Evolutionary conservation across 2,329 filamentous ascomycete species (phyloP).

Genomic region (Trichoderma pleuroti): DNA sequence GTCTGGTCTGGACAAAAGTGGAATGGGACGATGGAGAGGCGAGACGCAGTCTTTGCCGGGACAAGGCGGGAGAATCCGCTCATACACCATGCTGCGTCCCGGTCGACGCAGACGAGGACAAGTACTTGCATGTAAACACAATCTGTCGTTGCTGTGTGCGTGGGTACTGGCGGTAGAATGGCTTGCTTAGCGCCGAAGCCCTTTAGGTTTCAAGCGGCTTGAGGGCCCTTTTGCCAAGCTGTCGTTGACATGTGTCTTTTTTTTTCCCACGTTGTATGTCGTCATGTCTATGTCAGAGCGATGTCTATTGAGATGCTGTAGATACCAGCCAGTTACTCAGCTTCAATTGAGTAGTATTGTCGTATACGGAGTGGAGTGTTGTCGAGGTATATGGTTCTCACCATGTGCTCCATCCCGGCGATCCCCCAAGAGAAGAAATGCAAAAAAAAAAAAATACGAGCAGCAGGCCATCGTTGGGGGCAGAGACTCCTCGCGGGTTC

Average conservation of each 20-base stretch:
- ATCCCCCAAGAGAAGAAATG: neutral
- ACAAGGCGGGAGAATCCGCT: neutral
- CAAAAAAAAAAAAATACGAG: neutral
- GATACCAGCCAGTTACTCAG: neutral
- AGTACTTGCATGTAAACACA: neutral
- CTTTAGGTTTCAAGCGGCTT: neutral
- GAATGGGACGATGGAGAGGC: neutral
- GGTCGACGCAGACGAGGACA: neutral
- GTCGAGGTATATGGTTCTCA: neutral
- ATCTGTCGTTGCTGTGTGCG: neutral
- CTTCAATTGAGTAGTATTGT: neutral
- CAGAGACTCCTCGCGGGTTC: neutral
- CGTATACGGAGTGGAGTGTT: neutral
- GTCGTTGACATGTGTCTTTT: neutral
- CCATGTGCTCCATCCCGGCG: neutral
- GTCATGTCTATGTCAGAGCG: neutral
- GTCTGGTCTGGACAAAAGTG: conserved; percentile 1
- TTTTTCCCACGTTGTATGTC: neutral
- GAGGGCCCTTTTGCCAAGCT: neutral
- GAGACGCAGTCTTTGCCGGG: neutral
- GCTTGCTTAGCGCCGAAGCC: conserved; percentile 3
- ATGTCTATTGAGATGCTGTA: neutral
- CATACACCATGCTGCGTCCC: neutral
- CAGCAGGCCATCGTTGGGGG: neutral
- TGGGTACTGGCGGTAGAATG: neutral